Evolutionary conservation across 352 stramenopile genomes (phyloP).

Genomic region (Phytophthora pistaciae): DNA sequence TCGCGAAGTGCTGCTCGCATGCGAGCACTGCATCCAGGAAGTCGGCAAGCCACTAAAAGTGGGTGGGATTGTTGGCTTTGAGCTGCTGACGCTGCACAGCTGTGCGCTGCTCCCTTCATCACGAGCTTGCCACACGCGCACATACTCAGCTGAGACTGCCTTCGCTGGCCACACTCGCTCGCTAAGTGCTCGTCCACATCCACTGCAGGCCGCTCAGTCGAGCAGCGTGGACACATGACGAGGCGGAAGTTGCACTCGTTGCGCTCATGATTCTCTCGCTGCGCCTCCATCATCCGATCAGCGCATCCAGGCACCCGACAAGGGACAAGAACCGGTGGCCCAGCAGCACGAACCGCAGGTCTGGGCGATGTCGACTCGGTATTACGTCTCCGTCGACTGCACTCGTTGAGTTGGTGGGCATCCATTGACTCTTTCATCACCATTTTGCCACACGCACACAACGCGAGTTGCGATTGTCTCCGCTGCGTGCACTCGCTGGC

Average conservation of each 20-base stretch:
- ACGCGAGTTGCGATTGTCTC: conserved; percentile 41
- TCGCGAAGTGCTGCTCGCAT: conserved; percentile 57
- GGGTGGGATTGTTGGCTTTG: conserved; percentile 1
- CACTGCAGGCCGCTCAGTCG: conserved; percentile 13
- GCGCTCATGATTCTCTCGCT: conserved; percentile 46
- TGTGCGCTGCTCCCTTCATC: conserved; percentile 19
- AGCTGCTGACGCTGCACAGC: conserved; percentile 5
- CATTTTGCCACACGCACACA: conserved; percentile 75
- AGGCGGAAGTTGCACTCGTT: conserved; percentile 24
- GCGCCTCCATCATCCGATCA: conserved; percentile 33
- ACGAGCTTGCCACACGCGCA: conserved; percentile 33
- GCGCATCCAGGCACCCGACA: conserved; percentile 54
- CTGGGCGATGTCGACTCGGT: background rate
- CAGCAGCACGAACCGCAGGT: background rate
- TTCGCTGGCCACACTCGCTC: conserved; percentile 40
- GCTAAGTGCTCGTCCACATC: conserved; percentile 52
- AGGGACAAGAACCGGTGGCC: conserved; percentile 23
- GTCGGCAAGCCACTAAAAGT: conserved; percentile 27
- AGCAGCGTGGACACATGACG: conserved; percentile 20
- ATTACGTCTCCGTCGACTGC: conserved; percentile 36
- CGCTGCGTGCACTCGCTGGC: conserved; percentile 49
- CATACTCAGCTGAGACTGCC: conserved; percentile 16
- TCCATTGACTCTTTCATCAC: conserved; percentile 61
- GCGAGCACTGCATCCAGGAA: conserved; percentile 28
- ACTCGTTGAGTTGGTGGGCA: conserved; percentile 61